Evolutionary conservation across 129 eudicot species (phyloP).

Genomic region (Erigeron canadensis): DNA sequence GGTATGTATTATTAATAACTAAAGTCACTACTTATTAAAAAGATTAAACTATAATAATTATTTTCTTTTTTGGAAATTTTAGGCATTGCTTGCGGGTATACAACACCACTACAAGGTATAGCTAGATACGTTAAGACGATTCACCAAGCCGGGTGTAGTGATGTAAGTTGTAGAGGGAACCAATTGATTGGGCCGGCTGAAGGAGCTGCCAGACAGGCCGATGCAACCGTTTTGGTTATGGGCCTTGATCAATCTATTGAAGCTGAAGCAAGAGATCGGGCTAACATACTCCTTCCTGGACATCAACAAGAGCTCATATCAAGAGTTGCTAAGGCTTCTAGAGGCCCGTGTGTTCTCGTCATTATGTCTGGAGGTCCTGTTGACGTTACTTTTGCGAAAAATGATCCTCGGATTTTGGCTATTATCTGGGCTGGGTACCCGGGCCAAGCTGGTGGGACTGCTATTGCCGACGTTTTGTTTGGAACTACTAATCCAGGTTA

Average conservation of each 20-base stretch:
- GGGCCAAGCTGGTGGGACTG: slow-evolving; percentile 92
- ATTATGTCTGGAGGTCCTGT: slow-evolving; percentile 89
- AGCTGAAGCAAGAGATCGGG: slow-evolving; percentile 69
- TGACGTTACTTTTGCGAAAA: slow-evolving; percentile 70
- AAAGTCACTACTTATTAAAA: neutral
- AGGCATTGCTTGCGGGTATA: slow-evolving; percentile 87
- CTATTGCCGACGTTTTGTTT: slow-evolving; percentile 75
- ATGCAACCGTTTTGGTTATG: slow-evolving; percentile 86
- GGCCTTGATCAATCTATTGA: slow-evolving; percentile 88
- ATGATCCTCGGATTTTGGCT: slow-evolving; percentile 59
- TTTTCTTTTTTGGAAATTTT: neutral
- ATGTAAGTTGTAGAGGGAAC: slow-evolving; percentile 56
- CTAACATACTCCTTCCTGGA: slow-evolving; percentile 71
- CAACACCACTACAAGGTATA: slow-evolving; percentile 81
- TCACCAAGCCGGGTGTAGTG: slow-evolving; percentile 68
- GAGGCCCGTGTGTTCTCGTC: slow-evolving; percentile 74
- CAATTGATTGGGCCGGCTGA: slow-evolving; percentile 70
- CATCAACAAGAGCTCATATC: slow-evolving; percentile 83
- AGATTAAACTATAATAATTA: neutral
- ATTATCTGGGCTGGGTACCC: slow-evolving; percentile 96
- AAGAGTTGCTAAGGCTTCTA: slow-evolving; percentile 69
- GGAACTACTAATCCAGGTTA: slow-evolving; percentile 87
- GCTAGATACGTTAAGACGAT: slow-evolving; percentile 76
- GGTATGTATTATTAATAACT: slow-evolving; percentile 40
- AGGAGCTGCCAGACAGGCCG: slow-evolving; percentile 71